A percentile compares a stretch with the other conserved stretches of the same genome.
These are phyloP conservation scores for Coprinopsis strossmayeri DNA, from an alignment of 768 basidiomycete species.

Conservation along the genomic window DNA sequence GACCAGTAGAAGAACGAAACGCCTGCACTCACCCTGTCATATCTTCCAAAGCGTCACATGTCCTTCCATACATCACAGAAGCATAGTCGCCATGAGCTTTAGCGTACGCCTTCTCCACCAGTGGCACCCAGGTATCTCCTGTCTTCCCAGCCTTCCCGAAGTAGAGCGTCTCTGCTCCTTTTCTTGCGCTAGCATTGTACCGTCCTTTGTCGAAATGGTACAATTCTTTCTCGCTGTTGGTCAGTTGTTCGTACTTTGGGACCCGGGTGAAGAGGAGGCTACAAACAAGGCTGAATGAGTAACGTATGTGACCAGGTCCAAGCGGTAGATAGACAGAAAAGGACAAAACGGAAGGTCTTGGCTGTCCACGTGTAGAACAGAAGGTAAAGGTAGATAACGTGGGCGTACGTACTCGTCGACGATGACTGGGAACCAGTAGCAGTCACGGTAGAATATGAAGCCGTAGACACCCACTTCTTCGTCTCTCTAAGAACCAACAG, in stretches of 20 bases:
- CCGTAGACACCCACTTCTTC: slow-evolving; percentile 45
- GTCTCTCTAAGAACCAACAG: too few species aligned
- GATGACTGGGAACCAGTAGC: slow-evolving; percentile 39
- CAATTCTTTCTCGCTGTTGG: slow-evolving; percentile 30
- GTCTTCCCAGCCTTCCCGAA: slow-evolving; percentile 41
- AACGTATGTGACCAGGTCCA: too few species aligned
- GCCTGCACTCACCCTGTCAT: slow-evolving; percentile 41
- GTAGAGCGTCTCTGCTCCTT: slow-evolving; percentile 41
- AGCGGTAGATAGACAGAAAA: too few species aligned
- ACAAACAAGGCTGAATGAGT: too few species aligned
- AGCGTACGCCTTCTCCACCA: slow-evolving; percentile 52
- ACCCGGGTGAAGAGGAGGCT: slow-evolving; percentile 43
- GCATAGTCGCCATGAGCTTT: slow-evolving; percentile 45
- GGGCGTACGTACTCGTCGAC: slow-evolving; percentile 53
- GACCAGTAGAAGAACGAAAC: not conserved
- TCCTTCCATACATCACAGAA: slow-evolving; percentile 26
- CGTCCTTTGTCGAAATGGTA: slow-evolving; percentile 44
- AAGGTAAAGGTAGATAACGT: too few species aligned
- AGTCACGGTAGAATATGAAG: slow-evolving; percentile 43
- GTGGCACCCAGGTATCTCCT: slow-evolving; percentile 48
- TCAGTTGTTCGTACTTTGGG: slow-evolving; percentile 46
- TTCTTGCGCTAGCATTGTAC: slow-evolving; percentile 39
- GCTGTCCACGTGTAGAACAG: too few species aligned
- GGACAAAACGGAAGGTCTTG: too few species aligned
- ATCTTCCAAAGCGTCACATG: slow-evolving; percentile 48